Conservation (phyloP, 306 rosid species). For the Quillaja saponaria region DNA sequence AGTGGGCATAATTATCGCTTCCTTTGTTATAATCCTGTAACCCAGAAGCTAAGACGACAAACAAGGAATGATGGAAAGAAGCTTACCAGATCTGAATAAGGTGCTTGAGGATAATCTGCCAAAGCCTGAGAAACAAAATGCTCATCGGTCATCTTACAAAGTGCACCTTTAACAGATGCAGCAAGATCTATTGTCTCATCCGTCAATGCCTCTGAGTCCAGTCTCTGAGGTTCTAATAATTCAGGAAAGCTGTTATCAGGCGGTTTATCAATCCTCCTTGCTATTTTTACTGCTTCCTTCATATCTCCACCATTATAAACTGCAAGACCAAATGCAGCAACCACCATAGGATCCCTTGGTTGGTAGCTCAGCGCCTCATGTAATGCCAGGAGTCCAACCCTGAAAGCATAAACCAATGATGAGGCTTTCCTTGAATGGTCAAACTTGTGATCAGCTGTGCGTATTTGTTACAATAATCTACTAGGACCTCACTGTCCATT, state of each 20-base stretch:
- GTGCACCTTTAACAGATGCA: constrained; percentile 48
- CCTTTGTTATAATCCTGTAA: neutral
- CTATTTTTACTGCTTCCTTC: constrained; percentile 65
- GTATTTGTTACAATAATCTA: constrained; percentile 4
- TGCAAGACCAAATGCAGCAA: constrained; percentile 83
- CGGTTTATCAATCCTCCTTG: constrained; percentile 53
- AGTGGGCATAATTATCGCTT: too few species aligned
- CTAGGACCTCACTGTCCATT: neutral
- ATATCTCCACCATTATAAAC: constrained; percentile 80
- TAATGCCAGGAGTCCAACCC: constrained; percentile 83
- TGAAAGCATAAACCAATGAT: constrained; percentile 46
- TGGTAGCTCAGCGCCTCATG: constrained; percentile 66
- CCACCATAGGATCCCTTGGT: constrained; percentile 64
- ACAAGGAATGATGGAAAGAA: neutral
- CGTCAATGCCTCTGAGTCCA: constrained; percentile 40
- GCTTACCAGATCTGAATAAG: constrained; percentile 70
- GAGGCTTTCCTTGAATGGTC: constrained; percentile 35
- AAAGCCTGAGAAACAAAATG: constrained; percentile 68
- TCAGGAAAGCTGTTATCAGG: constrained; percentile 64
- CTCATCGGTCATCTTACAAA: constrained; percentile 65
- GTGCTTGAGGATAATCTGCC: constrained; percentile 76
- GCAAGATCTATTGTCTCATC: constrained; percentile 61
- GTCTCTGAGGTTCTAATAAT: constrained; percentile 50
- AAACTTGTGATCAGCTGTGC: constrained; percentile 24
- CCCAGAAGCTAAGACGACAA: neutral